Evolutionary conservation across 106 monocot species (phyloP), one percentile per base, ranked within the genome.

Genomic region (Allium sativum): DNA sequence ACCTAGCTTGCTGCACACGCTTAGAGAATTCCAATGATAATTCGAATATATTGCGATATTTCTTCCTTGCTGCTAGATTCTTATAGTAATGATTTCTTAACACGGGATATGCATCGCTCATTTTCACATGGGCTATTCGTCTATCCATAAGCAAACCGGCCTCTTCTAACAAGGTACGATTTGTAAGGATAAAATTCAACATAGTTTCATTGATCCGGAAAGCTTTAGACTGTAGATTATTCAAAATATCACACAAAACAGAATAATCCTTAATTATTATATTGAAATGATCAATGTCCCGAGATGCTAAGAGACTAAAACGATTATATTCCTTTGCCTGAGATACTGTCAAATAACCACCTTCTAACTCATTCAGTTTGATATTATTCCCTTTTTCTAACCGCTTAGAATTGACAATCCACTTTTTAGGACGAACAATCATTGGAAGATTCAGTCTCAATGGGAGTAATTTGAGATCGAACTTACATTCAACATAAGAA

Each of bases 1-100:
- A 58, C 58, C 58, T 19, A 40, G 58, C 58, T 16, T 9, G 6
- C 58, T 58, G 58, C 22, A 58, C 54, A 15, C 54, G 54, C 54
- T 10, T 59, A 21, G 3, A 11, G 22, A 31, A 59, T 59, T 59
- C 59, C 9, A 8, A 9, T 31, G 40, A 0, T 9, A 59, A 40
- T 17, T 11, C 19, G 19, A 10, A 31, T 31, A 31, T 42, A 59
- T 9, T 11, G n/a, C 3, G 13, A 59, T 40, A 59, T 12, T 14
- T 40, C 40, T 1, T 9, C 16, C 19, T 59, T 59, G 42, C 19
- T 14, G 9, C 21, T 40, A 40, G 8, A 22, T 59, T 59, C 0
- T 59, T 31, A 40, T 6, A 59, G 19, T 59, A 59, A 59, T 1
- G 19, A 9, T 31, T 21, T 40, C 59, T 59, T 40, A 59, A 19